phyloP scores from a whole-genome alignment of 225 moss, liverwort and hornwort species.

The Antitrichia curtipendula region DNA sequence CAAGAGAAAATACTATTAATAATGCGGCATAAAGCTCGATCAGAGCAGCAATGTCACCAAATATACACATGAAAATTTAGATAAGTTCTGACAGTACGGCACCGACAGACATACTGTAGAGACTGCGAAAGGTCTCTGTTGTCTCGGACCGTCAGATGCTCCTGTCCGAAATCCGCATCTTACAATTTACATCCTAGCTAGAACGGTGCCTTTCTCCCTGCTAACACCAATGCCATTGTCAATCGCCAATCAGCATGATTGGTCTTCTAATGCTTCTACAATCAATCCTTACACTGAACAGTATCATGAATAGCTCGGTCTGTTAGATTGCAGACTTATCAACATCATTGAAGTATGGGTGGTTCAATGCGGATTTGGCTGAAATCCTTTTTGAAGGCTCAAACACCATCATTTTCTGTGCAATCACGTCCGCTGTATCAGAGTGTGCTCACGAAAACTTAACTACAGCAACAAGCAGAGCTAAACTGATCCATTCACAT shows the following conservation, averaged over 20 bases:
- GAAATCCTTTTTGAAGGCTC: constrained; percentile 33
- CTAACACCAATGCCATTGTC: not conserved
- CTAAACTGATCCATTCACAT: not conserved
- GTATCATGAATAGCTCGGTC: not conserved
- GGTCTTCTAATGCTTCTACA: not conserved
- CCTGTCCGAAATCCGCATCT: not conserved
- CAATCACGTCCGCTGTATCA: not conserved
- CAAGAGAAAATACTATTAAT: not conserved
- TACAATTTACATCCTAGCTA: not conserved
- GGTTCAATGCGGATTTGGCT: constrained; percentile 31
- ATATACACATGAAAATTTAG: not conserved
- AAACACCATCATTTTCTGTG: constrained; percentile 34
- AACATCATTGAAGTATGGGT: constrained; percentile 26
- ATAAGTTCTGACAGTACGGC: not conserved
- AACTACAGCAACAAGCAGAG: not conserved
- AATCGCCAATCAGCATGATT: constrained; percentile 33
- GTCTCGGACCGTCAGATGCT: too few species aligned
- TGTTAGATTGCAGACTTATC: constrained; percentile 2
- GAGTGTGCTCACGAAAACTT: not conserved
- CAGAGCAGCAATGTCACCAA: not conserved
- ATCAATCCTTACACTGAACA: too few species aligned
- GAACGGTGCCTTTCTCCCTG: not conserved
- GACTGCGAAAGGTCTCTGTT: not conserved
- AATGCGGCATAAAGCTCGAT: not conserved
- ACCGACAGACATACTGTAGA: not conserved